These are phyloP conservation scores for Corchorus capsularis DNA, from an alignment of 345 rosid species.

Conservation along the genomic window DNA sequence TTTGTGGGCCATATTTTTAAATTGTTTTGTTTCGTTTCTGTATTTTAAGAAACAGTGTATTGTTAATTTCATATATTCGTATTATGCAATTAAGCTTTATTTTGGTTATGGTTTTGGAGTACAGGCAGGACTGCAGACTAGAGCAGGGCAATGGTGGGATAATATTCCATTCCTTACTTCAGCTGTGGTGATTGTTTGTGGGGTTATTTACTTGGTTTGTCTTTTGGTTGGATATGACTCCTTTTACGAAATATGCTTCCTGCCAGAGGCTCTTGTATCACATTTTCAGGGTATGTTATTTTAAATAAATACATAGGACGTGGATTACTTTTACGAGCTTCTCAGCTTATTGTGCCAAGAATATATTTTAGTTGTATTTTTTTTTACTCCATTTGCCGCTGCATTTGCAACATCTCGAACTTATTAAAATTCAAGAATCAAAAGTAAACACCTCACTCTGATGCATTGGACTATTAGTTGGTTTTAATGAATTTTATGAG, in stretches of 20 bases:
- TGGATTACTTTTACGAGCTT: neutral
- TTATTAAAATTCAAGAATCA: neutral
- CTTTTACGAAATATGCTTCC: constrained; percentile 81
- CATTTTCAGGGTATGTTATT: constrained; percentile 71
- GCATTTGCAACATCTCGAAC: constrained; percentile 6
- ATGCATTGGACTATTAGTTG: neutral
- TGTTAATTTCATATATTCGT: neutral
- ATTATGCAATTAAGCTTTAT: neutral
- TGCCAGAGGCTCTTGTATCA: constrained; percentile 69
- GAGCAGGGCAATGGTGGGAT: constrained; percentile 88
- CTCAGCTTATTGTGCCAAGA: neutral
- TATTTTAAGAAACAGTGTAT: neutral
- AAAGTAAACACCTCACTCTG: neutral
- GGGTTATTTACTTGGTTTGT: constrained; percentile 67
- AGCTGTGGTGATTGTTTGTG: constrained; percentile 67
- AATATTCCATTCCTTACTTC: constrained; percentile 86
- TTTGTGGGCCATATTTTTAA: neutral
- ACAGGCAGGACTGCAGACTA: constrained; percentile 84
- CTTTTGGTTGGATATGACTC: constrained; percentile 89
- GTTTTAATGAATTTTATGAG: neutral
- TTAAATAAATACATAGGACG: neutral
- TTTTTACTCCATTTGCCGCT: neutral
- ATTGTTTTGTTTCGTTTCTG: neutral
- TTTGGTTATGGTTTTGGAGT: constrained; percentile 14
- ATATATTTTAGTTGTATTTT: constrained; percentile 6